Base-by-base conservation (phyloP, 1,284 basidiomycete species). In the Ustilago tritici region DNA sequence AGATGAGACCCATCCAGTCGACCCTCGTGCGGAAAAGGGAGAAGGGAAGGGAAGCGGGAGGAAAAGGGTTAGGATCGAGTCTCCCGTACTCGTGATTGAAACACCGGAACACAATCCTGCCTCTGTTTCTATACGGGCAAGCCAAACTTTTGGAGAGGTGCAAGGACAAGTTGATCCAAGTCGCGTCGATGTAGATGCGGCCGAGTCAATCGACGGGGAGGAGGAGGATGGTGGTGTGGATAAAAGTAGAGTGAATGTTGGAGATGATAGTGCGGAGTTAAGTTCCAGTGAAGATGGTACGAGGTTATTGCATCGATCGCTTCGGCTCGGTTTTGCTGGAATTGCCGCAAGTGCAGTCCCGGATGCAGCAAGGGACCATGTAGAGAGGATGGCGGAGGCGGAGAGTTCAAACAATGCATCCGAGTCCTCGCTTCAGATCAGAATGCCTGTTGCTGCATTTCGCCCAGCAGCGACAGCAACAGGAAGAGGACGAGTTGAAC, bases 51-150 rank as follows among this genome's bases (percentile, higher is more conserved):
- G 41, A 28, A 19, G 23, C 19, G 14, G 15, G 34, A 32, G 31
- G 32, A 28, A 66, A 19, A 50, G 66, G 60, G 71, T 74, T 15
- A 55, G 71, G 14, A 70, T 74, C n/a, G 9, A 32, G 10, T 60
- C 56, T 3, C 71, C 71, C 12, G 59, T 65, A 7, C 10, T 70
- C 14, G 71, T 74, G 2, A 63, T 74, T 1, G 66, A 69, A 43
- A 74, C 71, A 15, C 71, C 71, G 1, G 57, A 60, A 23, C 65
- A 66, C 3, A n/a, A 19, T 4, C 31, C 28, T 6, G 19, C 38
- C n/a, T n/a, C 28, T 10, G 11, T 8, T 28, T 23, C 11, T 11
- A 31, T 17, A 17, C 17, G 1, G 49, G 15, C 28, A 11, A 28
- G 23, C 23, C 23, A 28, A 28, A 28, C 23, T 28, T 28, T 28